These are phyloP conservation scores for Przewalskia tangutica DNA, from an alignment of 257 asterid genomes.

Conservation along the genomic window DNA sequence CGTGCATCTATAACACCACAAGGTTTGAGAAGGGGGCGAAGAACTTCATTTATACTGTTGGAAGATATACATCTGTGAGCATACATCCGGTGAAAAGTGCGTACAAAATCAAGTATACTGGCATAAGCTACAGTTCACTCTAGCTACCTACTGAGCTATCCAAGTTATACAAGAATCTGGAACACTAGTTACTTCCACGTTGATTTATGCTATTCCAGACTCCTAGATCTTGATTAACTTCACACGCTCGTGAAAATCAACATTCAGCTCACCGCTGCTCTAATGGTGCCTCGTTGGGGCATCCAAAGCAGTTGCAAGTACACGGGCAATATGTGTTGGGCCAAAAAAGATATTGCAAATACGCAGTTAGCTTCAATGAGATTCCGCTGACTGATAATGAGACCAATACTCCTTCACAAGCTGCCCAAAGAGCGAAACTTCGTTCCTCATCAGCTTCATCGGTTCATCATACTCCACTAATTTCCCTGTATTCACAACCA, in stretches of 20 bases:
- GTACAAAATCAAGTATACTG: background rate
- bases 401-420: constrained; percentile 95
- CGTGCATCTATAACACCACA: background rate
- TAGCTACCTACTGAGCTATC: background rate
- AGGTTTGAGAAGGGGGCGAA: background rate
- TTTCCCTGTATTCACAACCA: constrained; percentile 35
- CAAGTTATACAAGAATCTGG: background rate
- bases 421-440: constrained; percentile 62
- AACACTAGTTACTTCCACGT: background rate
- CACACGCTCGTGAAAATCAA: background rate
- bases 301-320: background rate
- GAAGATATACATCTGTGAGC: background rate
- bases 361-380: constrained; percentile 11
- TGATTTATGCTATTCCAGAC: background rate
- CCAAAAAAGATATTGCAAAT: background rate
- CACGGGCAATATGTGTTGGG: background rate
- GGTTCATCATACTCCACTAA: constrained; percentile 85
- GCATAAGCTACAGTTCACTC: background rate
- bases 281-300: background rate
- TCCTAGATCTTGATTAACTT: background rate
- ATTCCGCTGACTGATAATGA: constrained; percentile 40
- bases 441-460: constrained; percentile 52
- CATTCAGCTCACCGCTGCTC: background rate
- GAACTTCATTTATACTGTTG: background rate
- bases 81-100: background rate